Percentiles rank a stretch among this genome's conserved stretches.
phyloP scores from a whole-genome alignment of 2,329 filamentous ascomycete genomes.

The Cephalotrichum gorgonifer region DNA sequence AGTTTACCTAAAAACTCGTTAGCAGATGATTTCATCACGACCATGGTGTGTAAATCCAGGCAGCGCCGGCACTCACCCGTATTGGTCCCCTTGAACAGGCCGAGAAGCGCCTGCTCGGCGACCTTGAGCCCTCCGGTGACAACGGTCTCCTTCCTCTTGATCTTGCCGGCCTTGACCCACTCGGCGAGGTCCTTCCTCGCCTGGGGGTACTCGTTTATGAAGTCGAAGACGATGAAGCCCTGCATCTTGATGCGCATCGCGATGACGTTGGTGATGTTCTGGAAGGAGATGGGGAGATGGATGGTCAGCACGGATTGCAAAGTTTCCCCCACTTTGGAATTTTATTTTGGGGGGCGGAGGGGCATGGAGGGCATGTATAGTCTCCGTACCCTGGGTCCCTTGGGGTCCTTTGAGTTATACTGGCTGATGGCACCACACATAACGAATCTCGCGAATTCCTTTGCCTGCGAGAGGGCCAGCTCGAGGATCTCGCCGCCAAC shows the following conservation, averaged over 20 bases:
- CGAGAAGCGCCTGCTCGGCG: slow-evolving; percentile 52
- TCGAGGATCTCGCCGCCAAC: slow-evolving; percentile 64
- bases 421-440: slow-evolving; percentile 63
- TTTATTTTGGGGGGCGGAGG: neutral
- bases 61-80: slow-evolving; percentile 44
- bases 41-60: neutral
- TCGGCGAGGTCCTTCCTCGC: slow-evolving; percentile 51
- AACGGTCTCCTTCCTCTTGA: slow-evolving; percentile 63
- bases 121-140: slow-evolving; percentile 56
- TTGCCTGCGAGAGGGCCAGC: slow-evolving; percentile 52
- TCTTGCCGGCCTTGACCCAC: slow-evolving; percentile 63
- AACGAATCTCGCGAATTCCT: slow-evolving; percentile 52
- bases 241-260: slow-evolving; percentile 51
- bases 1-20: neutral
- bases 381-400: slow-evolving; percentile 35
- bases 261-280: slow-evolving; percentile 39
- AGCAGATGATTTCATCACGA: neutral
- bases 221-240: slow-evolving; percentile 68
- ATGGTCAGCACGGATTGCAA: too few relatives aligned
- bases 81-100: slow-evolving; percentile 59
- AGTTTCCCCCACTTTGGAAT: neutral
- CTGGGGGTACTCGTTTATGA: slow-evolving; percentile 40
- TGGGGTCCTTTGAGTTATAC: slow-evolving; percentile 49
- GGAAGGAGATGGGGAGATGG: neutral
- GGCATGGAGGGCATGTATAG: slow-evolving; percentile 16